Conservation (phyloP, 1,284 basidiomycete species). For the Cutaneotrichosporon dermatis region DNA sequence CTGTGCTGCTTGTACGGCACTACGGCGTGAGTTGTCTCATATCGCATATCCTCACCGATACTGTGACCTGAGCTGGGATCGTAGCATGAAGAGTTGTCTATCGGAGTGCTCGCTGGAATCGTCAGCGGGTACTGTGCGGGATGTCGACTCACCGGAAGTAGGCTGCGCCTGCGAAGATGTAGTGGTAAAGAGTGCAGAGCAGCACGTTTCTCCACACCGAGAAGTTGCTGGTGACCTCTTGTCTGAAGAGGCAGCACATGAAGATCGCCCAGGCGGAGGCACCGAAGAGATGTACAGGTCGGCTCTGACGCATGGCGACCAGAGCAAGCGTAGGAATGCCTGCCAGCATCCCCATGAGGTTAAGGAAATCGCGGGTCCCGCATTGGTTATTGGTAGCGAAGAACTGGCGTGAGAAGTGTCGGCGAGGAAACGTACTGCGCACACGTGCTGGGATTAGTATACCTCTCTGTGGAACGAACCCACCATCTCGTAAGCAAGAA, state of each 20-base stretch:
- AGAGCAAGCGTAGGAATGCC: conserved; percentile 70
- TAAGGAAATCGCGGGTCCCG: not conserved
- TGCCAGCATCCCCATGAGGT: conserved; percentile 6
- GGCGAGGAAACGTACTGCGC: no score
- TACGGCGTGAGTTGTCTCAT: no score
- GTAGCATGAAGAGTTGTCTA: conserved; percentile 59
- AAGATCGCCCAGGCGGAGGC: conserved; percentile 47
- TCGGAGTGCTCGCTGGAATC: conserved; percentile 59
- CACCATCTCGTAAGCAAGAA: conserved; percentile 34
- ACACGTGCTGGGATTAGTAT: no score
- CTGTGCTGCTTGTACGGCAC: conserved; percentile 77
- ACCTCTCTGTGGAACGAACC: no score
- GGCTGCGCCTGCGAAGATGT: no score
- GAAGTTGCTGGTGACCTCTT: no score
- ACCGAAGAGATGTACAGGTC: conserved; percentile 61
- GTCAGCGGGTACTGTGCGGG: no score
- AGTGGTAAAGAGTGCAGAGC: conserved; percentile 44
- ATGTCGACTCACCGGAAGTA: no score
- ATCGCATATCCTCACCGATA: no score
- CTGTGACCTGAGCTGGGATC: conserved; percentile 70
- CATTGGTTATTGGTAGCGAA: not conserved
- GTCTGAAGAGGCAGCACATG: not conserved
- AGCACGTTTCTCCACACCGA: conserved; percentile 3
- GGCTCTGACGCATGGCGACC: conserved; percentile 67
- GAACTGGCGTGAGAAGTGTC: no score